Conservation (phyloP, 495 filamentous ascomycete species). For the Xylaria intraflava region DNA sequence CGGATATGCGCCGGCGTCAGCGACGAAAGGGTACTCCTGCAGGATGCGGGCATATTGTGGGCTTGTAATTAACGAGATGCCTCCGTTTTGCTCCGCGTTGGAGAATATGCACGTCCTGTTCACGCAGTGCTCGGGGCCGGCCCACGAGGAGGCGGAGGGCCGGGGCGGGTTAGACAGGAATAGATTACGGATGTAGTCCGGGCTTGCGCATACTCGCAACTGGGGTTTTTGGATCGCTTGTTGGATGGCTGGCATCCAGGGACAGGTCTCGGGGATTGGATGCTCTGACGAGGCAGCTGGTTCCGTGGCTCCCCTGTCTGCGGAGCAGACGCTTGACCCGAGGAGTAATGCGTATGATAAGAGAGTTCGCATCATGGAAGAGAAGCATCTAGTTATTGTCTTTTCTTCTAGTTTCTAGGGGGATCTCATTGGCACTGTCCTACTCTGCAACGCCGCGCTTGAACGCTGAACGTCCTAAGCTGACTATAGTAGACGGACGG, state of each 20-base stretch:
- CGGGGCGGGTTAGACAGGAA: background rate
- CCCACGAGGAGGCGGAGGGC: conserved; percentile 16
- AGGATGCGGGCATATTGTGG: conserved; percentile 21
- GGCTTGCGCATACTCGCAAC: conserved; percentile 2
- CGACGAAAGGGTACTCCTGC: conserved; percentile 13
- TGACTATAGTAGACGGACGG: too few species aligned
- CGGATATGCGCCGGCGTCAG: conserved; percentile 3
- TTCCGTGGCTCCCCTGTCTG: background rate
- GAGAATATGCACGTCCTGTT: conserved; percentile 31
- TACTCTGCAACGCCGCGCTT: background rate
- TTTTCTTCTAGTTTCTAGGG: too few species aligned
- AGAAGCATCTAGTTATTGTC: background rate
- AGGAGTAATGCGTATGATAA: background rate
- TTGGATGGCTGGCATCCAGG: conserved; percentile 1
- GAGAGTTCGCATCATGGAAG: background rate
- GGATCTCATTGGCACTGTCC: background rate
- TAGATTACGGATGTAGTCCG: conserved; percentile 1
- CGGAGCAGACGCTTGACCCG: background rate
- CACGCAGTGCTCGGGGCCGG: conserved; percentile 32
- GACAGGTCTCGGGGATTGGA: background rate
- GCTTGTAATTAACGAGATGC: conserved; percentile 29
- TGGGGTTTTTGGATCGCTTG: background rate
- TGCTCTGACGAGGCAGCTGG: background rate
- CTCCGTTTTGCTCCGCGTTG: conserved; percentile 21
- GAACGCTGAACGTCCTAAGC: too few species aligned